Evolutionary conservation across 2,329 filamentous ascomycete species (phyloP).

Genomic region (Aspergillus sp.): DNA sequence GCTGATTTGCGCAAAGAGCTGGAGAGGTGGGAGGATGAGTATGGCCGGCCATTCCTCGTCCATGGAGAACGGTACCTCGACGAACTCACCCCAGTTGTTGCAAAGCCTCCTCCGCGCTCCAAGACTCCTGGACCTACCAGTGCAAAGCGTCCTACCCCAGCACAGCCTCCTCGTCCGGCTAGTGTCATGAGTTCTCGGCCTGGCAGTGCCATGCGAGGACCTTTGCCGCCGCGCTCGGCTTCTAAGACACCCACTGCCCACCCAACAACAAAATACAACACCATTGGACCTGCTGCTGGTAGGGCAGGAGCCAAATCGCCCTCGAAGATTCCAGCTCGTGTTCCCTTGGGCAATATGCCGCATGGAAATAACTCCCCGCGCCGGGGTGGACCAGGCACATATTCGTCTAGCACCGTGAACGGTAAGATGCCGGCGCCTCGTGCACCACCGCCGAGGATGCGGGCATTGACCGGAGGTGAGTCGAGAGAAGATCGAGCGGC

Average conservation of each 20-base stretch:
- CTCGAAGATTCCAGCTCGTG: slow-evolving; percentile 51
- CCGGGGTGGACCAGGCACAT: slow-evolving; percentile 46
- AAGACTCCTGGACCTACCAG: slow-evolving; percentile 43
- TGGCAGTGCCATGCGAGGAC: slow-evolving; percentile 40
- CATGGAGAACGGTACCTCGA: slow-evolving; percentile 91
- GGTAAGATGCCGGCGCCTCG: slow-evolving; percentile 53
- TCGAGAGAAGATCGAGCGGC: slow-evolving; percentile 44
- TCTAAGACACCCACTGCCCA: slow-evolving; percentile 51
- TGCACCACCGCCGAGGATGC: slow-evolving; percentile 87
- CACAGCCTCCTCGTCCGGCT: slow-evolving; percentile 32
- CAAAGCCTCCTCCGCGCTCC: slow-evolving; percentile 64
- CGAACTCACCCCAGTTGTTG: slow-evolving; percentile 65
- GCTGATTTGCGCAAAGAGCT: slow-evolving; percentile 79
- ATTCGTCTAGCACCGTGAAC: slow-evolving; percentile 46
- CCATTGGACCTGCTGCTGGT: slow-evolving; percentile 27
- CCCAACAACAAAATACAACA: slow-evolving; percentile 44
- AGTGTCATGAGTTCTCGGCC: slow-evolving; percentile 31
- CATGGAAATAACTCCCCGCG: slow-evolving; percentile 74
- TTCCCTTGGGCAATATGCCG: slow-evolving; percentile 50
- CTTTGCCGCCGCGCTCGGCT: slow-evolving; percentile 45
- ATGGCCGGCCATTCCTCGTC: slow-evolving; percentile 87
- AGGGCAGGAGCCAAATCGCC: slow-evolving; percentile 45
- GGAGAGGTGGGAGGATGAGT: slow-evolving; percentile 89
- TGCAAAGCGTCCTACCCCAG: slow-evolving; percentile 21
- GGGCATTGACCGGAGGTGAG: slow-evolving; percentile 66